Percentiles rank a stretch among this genome's conserved stretches.
Evolutionary conservation across 208 protist species (phyloP).

Genomic region (Leishmania lainsoni): DNA sequence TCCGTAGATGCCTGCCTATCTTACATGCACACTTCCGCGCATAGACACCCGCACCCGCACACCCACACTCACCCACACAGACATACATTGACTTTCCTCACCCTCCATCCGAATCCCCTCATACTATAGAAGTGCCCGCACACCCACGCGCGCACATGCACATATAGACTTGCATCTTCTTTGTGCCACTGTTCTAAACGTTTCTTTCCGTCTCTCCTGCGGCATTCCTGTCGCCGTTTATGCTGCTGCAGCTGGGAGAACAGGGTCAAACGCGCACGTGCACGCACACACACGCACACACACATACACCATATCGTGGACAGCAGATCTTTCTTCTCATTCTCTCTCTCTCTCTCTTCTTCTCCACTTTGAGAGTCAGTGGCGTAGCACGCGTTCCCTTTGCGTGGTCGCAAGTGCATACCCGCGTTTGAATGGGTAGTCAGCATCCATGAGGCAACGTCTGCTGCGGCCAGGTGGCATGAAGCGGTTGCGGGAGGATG

Average conservation of each 20-base stretch:
- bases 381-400: not conserved
- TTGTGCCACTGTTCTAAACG: not conserved
- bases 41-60: not conserved
- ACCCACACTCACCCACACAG: not conserved
- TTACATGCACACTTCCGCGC: not conserved
- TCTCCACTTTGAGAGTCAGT: not conserved
- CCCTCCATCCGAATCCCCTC: not conserved
- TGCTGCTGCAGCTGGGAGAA: not conserved
- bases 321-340: not conserved
- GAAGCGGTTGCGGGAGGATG: constrained; percentile 28
- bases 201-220: not conserved
- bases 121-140: not conserved
- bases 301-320: not conserved
- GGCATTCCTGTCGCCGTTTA: not conserved
- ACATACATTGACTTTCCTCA: not conserved
- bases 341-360: constrained; percentile 6
- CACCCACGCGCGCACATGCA: no score
- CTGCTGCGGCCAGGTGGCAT: not conserved
- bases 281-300: not conserved
- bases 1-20: no score
- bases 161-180: not conserved
- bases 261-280: not conserved
- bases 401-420: not conserved
- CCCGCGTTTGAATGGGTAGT: not conserved
- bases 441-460: not conserved